Percentiles rank a stretch among this genome's conserved stretches.
These are phyloP conservation scores for Trichoderma arundinaceum DNA, from an alignment of 2,329 filamentous ascomycete species.

Conservation along the genomic window DNA sequence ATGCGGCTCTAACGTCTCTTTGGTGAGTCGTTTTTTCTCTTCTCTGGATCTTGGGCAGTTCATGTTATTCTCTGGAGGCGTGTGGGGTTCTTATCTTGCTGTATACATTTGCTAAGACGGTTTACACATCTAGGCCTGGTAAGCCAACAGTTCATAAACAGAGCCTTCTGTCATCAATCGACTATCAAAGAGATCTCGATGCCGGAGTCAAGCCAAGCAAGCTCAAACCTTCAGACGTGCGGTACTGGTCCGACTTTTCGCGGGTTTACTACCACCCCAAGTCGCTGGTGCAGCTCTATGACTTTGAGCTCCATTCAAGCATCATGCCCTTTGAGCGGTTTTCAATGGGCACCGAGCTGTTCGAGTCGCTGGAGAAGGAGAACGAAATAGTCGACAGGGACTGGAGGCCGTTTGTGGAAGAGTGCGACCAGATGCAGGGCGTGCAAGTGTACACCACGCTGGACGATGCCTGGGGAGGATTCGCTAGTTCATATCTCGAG, in stretches of 20 bases:
- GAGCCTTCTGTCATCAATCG: constrained; percentile 68
- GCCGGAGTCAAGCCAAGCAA: constrained; percentile 68
- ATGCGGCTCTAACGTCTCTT: constrained; percentile 42
- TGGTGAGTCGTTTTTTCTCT: constrained; percentile 42
- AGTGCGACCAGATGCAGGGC: constrained; percentile 90
- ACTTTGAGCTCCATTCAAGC: constrained; percentile 81
- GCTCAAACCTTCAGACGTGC: constrained; percentile 73
- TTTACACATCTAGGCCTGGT: constrained; percentile 60
- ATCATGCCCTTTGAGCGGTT: constrained; percentile 91
- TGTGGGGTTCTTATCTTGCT: background rate
- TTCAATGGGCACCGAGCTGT: constrained; percentile 80
- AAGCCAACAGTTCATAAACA: constrained; percentile 71
- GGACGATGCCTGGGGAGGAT: constrained; percentile 84
- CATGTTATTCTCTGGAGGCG: background rate
- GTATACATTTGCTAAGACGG: background rate
- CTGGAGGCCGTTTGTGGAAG: constrained; percentile 84
- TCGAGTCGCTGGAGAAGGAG: constrained; percentile 73
- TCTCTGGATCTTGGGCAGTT: background rate
- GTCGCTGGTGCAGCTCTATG: constrained; percentile 84
- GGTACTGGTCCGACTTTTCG: constrained; percentile 97
- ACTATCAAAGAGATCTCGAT: constrained; percentile 82
- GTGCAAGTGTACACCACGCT: constrained; percentile 75
- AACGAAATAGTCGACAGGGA: constrained; percentile 91
- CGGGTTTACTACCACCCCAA: constrained; percentile 90
- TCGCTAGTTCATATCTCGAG: constrained; percentile 74